These are phyloP conservation scores for Pseudogymnoascus sp. DNA, from an alignment of 2,329 filamentous ascomycete species.

Conservation along the genomic window DNA sequence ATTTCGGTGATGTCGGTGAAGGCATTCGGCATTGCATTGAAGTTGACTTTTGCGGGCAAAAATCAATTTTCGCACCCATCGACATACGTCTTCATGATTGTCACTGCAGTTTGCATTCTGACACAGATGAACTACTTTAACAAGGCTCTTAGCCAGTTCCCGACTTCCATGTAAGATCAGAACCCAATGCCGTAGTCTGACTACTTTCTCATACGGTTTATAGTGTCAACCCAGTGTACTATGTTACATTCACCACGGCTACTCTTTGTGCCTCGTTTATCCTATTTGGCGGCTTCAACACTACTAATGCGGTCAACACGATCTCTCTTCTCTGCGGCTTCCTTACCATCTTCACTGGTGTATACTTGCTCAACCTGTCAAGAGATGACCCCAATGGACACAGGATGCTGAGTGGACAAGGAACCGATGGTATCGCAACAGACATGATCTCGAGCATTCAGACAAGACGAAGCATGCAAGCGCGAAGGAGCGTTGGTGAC, in stretches of 20 bases:
- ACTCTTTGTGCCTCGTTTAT: conserved; percentile 94
- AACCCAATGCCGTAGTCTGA: not conserved
- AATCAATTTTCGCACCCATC: conserved; percentile 94
- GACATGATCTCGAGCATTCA: conserved; percentile 85
- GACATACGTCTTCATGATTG: conserved; percentile 94
- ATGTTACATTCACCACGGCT: conserved; percentile 93
- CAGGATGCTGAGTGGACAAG: conserved; percentile 51
- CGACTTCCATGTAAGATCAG: conserved; percentile 78
- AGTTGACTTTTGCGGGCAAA: conserved; percentile 84
- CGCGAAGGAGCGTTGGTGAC: conserved; percentile 59
- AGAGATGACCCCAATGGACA: conserved; percentile 79
- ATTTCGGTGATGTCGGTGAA: conserved; percentile 99
- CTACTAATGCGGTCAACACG: conserved; percentile 81
- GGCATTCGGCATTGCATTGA: conserved; percentile 94
- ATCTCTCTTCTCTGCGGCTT: conserved; percentile 89
- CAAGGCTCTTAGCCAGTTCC: conserved; percentile 94
- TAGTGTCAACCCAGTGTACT: conserved; percentile 73
- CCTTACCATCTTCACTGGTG: conserved; percentile 87
- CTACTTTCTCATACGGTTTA: not conserved
- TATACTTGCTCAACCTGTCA: conserved; percentile 94
- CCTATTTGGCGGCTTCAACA: conserved; percentile 93
- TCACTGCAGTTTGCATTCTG: conserved; percentile 86
- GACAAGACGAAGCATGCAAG: conserved; percentile 89
- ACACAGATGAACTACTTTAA: conserved; percentile 99
- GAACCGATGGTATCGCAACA: conserved; percentile 73